These are phyloP conservation scores for Barbarea vulgaris DNA, from an alignment of 345 rosid genomes.

Conservation along the genomic window DNA sequence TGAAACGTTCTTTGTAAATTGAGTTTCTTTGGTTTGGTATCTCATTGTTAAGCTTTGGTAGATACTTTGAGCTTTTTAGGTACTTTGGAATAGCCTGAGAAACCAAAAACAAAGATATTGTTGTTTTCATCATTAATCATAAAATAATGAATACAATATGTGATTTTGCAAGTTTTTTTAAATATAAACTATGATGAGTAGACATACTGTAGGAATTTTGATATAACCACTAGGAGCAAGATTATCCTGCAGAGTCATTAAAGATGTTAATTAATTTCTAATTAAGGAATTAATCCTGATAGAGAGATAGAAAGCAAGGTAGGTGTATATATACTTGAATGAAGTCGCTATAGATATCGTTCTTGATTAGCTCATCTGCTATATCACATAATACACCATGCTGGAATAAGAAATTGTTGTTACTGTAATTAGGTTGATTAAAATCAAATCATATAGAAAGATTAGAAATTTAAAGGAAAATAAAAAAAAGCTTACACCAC, in stretches of 20 bases:
- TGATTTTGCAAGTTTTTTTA: too few species aligned
- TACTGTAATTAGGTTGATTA: neutral
- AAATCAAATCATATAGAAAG: neutral
- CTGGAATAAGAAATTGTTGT: slow-evolving; percentile 36
- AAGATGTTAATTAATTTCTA: neutral
- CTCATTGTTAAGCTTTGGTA: slow-evolving; percentile 89
- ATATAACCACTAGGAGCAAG: slow-evolving; percentile 42
- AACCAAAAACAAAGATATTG: slow-evolving; percentile 11
- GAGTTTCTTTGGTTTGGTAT: slow-evolving; percentile 27
- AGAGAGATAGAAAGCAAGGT: neutral
- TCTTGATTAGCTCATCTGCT: slow-evolving; percentile 62
- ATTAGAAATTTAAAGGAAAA: neutral
- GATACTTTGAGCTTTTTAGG: slow-evolving; percentile 58
- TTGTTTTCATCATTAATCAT: neutral
- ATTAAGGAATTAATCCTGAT: neutral
- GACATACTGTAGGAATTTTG: slow-evolving; percentile 40
- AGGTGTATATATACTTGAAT: slow-evolving; percentile 57
- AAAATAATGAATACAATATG: neutral
- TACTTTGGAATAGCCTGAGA: slow-evolving; percentile 23
- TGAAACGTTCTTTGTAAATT: slow-evolving; percentile 70
- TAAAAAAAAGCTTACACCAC: slow-evolving; percentile 65
- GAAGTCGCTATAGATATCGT: slow-evolving; percentile 72
- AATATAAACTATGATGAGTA: neutral
- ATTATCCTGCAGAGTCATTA: slow-evolving; percentile 33
- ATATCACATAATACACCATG: slow-evolving; percentile 62